phyloP scores from a whole-genome alignment of 257 asterid species.

The Capsicum pubescens region DNA sequence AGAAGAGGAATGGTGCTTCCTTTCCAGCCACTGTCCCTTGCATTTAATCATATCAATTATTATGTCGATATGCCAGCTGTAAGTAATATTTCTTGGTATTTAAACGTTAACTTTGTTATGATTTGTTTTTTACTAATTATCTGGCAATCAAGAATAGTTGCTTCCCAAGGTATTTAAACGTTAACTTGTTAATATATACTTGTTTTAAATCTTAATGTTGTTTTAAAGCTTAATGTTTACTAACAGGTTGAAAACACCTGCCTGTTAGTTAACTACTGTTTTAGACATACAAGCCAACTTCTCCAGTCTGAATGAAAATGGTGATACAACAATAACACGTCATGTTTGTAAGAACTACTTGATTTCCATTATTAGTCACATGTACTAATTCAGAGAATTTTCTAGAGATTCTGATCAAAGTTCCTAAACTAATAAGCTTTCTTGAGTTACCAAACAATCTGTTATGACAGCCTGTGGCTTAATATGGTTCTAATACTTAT shows the following conservation, averaged over 20 bases:
- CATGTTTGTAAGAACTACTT: not conserved
- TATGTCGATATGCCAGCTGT: constrained; percentile 94
- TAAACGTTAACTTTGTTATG: not conserved
- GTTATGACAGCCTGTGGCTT: not conserved
- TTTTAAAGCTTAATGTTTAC: no score
- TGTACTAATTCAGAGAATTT: not conserved
- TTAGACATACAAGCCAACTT: not conserved
- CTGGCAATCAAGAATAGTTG: not conserved
- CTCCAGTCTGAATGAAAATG: not conserved
- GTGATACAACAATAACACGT: not conserved
- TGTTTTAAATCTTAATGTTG: no score
- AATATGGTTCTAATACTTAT: not conserved
- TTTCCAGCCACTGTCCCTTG: constrained; percentile 83
- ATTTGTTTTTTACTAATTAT: not conserved
- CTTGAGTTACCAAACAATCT: no score
- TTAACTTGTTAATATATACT: not conserved
- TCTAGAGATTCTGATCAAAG: not conserved
- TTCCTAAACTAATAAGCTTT: no score
- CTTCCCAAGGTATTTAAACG: not conserved
- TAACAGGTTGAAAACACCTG: not conserved
- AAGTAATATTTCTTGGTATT: constrained; percentile 42
- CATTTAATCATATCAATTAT: constrained; percentile 84
- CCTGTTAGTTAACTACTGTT: not conserved
- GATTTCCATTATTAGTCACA: not conserved
- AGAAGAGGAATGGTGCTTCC: constrained; percentile 96